Evolutionary conservation across 1,284 basidiomycete species (phyloP).

Genomic region (Melampsora larici-populina): DNA sequence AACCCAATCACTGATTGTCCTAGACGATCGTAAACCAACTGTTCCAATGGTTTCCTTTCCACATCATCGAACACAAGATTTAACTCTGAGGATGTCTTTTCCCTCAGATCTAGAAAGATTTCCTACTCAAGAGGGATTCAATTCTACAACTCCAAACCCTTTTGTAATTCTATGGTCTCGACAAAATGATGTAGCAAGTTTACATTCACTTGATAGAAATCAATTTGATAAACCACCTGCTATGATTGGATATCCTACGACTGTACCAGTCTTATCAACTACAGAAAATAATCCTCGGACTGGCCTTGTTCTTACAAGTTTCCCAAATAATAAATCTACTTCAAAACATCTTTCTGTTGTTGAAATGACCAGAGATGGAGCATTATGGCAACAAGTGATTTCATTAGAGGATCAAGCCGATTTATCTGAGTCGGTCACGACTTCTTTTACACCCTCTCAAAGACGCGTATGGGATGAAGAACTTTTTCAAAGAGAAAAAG

Average conservation of each 20-base stretch:
- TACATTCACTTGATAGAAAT: slow-evolving; percentile 2
- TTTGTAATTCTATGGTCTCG: slow-evolving; percentile 35
- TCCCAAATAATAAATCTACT: background rate
- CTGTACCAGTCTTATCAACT: slow-evolving; percentile 6
- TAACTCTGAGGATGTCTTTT: slow-evolving; percentile 26
- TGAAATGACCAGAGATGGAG: slow-evolving; percentile 22
- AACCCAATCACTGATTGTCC: slow-evolving; percentile 3
- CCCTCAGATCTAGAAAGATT: slow-evolving; percentile 6
- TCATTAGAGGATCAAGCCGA: background rate
- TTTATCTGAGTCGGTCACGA: background rate
- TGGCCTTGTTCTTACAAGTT: slow-evolving; percentile 6
- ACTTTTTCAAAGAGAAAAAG: background rate
- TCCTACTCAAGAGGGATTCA: background rate
- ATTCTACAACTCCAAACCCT: background rate
- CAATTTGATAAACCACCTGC: slow-evolving; percentile 10
- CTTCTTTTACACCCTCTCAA: background rate
- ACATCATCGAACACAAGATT: slow-evolving; percentile 25
- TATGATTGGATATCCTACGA: slow-evolving; percentile 2
- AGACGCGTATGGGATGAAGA: background rate
- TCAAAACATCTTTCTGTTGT: slow-evolving; percentile 7
- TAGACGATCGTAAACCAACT: slow-evolving; percentile 31
- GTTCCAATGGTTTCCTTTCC: slow-evolving; percentile 2
- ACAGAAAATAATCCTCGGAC: background rate
- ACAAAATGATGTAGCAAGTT: slow-evolving; percentile 14
- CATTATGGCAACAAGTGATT: slow-evolving; percentile 28